Base-by-base conservation (phyloP, 768 basidiomycete species). In the Psilocybe subaeruginosa region DNA sequence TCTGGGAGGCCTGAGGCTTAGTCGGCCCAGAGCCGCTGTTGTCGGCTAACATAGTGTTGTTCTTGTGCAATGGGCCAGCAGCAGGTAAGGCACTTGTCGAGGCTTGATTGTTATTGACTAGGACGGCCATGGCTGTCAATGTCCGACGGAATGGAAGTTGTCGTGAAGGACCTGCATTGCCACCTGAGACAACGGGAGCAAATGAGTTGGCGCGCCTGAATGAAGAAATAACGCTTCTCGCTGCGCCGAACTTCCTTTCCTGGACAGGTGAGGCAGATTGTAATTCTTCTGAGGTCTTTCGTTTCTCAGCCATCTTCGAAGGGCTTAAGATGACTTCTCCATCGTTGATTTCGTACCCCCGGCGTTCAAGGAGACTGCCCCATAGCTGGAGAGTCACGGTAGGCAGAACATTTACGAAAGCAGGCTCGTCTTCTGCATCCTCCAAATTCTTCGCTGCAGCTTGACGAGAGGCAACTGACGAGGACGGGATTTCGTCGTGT, bases 121-220 rank as follows among this genome's bases (percentile, higher is more conserved):
- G 43, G 4, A 50, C 65, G 19, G 64, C 66, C n/a, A 65, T 68
- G 8, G 71, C 57, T 4, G 78, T 77, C 39, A 72, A 68, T 39
- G 73, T 77, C 41, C 83, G 79, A 37, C 80, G 74, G 69, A 87
- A 85, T 1, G 83, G 62, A 76, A 79, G 33, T 51, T 73, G 76
- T 27, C 75, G 64, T 6, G 68, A 45, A 41, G 68, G 54, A 48
- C 66, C 59, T 27, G 65, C 41, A 14, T 43, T 43, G 41, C 4
- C 41, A 43, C n/a, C n/a, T n/a, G 41, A 49, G 23, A 65, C 65
- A 16, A 71, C 73, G 2, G 83, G 82, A 1, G 81, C 83, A 66
- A 92, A 91, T 8, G 90, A 91, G 45, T 89, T 85, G 8, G 82
- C 74, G 5, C 91, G 83, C 63, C 83, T 75, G 65, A 90, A 89